phyloP scores from a whole-genome alignment of 73 alveolate genomes.

The Diophrys sp. region DNA sequence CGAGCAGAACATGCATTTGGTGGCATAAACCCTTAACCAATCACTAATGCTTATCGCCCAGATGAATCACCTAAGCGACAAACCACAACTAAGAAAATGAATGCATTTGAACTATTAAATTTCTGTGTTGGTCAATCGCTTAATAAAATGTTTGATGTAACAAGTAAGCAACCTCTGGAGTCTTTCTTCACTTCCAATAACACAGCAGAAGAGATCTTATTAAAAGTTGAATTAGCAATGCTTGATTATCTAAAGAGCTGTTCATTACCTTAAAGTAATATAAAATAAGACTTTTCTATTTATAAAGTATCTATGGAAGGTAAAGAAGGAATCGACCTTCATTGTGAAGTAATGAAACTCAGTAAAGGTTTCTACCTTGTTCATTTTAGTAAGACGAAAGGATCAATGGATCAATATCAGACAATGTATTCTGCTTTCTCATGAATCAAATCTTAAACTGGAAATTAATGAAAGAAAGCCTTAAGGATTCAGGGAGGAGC shows the following conservation, averaged over 20 bases:
- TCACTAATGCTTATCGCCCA: no score
- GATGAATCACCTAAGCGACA: no score
- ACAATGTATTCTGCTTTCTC: no score
- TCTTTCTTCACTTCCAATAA: not conserved
- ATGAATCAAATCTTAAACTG: no score
- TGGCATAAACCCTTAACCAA: no score
- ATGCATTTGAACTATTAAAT: constrained; percentile 30
- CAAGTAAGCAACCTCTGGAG: not conserved
- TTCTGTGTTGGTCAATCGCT: constrained; percentile 37
- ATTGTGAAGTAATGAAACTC: not conserved
- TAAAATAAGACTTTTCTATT: not conserved
- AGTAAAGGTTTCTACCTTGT: not conserved
- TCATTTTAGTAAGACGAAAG: not conserved
- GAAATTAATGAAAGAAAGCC: no score
- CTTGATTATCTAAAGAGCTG: not conserved
- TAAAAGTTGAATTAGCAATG: not conserved
- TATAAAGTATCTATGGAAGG: not conserved
- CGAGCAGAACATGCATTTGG: no score
- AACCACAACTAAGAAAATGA: constrained; percentile 13
- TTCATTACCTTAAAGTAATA: no score
- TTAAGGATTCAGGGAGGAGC: no score
- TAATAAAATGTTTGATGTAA: constrained; percentile 19
- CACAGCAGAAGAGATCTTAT: not conserved
- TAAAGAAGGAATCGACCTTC: not conserved
- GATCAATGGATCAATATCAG: no score